Evolutionary conservation across 2,329 filamentous ascomycete genomes (phyloP), one percentile per base, ranked within the genome.

Genomic region (Magnaporthales sp.): DNA sequence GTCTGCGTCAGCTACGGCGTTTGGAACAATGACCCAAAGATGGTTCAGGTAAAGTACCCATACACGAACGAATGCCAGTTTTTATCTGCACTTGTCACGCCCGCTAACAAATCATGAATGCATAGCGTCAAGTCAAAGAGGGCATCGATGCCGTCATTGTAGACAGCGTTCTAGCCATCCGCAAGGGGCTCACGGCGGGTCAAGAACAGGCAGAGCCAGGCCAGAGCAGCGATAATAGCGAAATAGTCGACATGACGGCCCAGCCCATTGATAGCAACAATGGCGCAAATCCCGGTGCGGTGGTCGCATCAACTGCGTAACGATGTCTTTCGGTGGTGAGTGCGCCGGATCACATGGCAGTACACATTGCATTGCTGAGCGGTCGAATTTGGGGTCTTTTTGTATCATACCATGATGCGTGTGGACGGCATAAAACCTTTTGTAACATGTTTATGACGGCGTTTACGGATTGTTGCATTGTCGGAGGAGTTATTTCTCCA

Each of bases 101-200:
- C 22, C 3, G 31, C 62, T 64, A 38, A 64, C 32, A 13, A 32
- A 15, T 2, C 2, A 10, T 38, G 24, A 5, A 19, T 15, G 19
- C 51, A 70, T 74, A 93, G 89, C 81, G 90, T 69, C 95, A 99
- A 88, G 92, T 96, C 10, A 91, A 92, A 66, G 92, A 97, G 78
- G 94, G 95, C 63, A 97, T 99, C 69, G 95, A 99, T 75, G 95
- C 95, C 1, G 94, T 99, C 66, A 99, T 99, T 74, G 95, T 98
- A 15, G 95, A 99, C 75, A 95, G 88, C 69, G 94, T 99, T 3
- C 85, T 98, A 31, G 92, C 92, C 56, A 97, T 99, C 71, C 88
- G 94, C 62, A 93, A 97, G 77, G 94, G 92, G 0, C 83, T 99
- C 68, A 95, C 91, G 1, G 79, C 75, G 65, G 72, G 71, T 1